Conservation (phyloP, 2,329 filamentous ascomycete genomes). For the Dactylella cylindrospora region DNA sequence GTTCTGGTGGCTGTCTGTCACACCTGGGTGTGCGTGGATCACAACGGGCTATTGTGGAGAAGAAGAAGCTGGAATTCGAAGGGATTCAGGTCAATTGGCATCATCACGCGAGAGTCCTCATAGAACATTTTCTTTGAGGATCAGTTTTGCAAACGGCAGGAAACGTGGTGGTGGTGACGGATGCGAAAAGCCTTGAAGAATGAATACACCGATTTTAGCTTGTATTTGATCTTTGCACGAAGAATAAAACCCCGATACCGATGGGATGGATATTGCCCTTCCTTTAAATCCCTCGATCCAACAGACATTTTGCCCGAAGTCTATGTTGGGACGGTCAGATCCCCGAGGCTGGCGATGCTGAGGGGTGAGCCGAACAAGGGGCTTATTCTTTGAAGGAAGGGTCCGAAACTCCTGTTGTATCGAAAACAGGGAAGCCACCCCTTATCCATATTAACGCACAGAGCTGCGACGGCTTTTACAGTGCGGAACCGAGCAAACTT, state of each 20-base stretch:
- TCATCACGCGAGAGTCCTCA: conserved; percentile 18
- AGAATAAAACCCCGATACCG: neutral
- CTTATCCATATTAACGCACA: conserved; percentile 32
- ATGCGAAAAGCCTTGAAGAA: conserved; percentile 12
- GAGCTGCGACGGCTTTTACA: conserved; percentile 4
- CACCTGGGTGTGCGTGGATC: too few relatives aligned
- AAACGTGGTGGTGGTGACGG: conserved; percentile 37
- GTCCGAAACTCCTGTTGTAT: conserved; percentile 41
- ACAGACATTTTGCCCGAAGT: too few relatives aligned
- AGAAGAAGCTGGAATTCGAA: conserved; percentile 9
- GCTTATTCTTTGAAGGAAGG: conserved; percentile 31
- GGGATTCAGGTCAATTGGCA: conserved; percentile 3
- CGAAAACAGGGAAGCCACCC: conserved; percentile 28
- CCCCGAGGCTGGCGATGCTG: conserved; percentile 16
- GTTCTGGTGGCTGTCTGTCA: conserved; percentile 8
- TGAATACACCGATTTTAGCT: conserved; percentile 5
- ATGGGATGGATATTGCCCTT: neutral
- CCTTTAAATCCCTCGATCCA: conserved; percentile 14
- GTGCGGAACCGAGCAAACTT: conserved; percentile 40
- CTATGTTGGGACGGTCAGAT: too few relatives aligned
- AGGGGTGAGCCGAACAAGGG: conserved; percentile 23
- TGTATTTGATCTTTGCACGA: neutral
- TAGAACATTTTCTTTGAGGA: conserved; percentile 21
- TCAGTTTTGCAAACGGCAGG: conserved; percentile 26
- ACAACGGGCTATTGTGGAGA: conserved; percentile 19